A percentile compares a stretch with the other conserved stretches of the same genome.
Evolutionary conservation across 2,329 filamentous ascomycete genomes (phyloP).

Genomic region (Neonectria ditissima): DNA sequence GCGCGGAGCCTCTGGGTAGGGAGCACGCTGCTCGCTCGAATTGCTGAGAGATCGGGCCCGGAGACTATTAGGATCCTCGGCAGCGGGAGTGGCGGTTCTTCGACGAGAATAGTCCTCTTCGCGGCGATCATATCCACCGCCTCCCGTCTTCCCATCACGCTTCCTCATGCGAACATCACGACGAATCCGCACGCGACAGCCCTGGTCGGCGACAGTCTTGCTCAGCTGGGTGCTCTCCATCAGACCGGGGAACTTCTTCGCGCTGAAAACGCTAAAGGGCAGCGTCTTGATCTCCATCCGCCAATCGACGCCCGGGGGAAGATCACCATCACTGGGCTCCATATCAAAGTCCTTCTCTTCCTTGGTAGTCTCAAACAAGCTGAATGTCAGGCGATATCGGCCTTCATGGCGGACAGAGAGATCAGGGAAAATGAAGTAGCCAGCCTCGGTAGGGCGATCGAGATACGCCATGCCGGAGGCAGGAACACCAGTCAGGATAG

Average conservation of each 20-base stretch:
- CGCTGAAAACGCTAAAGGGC: constrained; percentile 91
- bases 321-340: constrained; percentile 57
- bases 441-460: constrained; percentile 81
- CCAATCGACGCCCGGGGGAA: constrained; percentile 76
- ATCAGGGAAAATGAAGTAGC: constrained; percentile 98
- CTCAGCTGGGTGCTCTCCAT: constrained; percentile 90
- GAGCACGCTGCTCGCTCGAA: constrained; percentile 62
- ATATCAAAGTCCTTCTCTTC: constrained; percentile 82
- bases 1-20: constrained; percentile 57
- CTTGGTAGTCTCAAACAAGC: constrained; percentile 93
- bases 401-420: constrained; percentile 96
- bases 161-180: constrained; percentile 94
- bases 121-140: constrained; percentile 66
- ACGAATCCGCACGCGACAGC: constrained; percentile 94
- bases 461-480: constrained; percentile 97
- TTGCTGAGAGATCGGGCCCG: constrained; percentile 72
- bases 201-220: constrained; percentile 93
- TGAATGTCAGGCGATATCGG: constrained; percentile 90
- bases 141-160: constrained; percentile 74
- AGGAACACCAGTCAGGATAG: constrained; percentile 92
- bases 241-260: constrained; percentile 97
- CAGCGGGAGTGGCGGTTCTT: constrained; percentile 51
- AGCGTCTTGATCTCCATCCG: constrained; percentile 90
- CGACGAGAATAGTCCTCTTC: constrained; percentile 70
- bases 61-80: constrained; percentile 48